Conservation (phyloP, 2,329 filamentous ascomycete genomes). For the Talaromyces funiculosus region DNA sequence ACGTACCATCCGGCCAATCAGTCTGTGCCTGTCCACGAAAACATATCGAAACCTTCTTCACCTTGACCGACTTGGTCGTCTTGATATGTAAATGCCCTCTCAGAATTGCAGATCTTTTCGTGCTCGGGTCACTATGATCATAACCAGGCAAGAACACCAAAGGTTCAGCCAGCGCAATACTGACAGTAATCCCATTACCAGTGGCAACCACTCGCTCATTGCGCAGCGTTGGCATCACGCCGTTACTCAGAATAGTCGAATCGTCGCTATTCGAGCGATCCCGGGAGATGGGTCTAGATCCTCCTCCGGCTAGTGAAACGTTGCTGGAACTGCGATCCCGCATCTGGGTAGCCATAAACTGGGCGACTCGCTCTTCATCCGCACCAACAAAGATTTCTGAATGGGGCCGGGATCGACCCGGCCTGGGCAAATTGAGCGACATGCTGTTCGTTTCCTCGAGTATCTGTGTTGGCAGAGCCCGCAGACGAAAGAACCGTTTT, state of each 20-base stretch:
- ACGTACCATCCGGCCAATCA: slow-evolving; percentile 82
- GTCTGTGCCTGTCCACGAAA: slow-evolving; percentile 81
- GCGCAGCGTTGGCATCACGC: slow-evolving; percentile 31
- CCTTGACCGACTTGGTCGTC: slow-evolving; percentile 82
- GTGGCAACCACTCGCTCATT: slow-evolving; percentile 46
- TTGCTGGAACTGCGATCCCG: slow-evolving; percentile 11
- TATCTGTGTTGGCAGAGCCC: slow-evolving; percentile 24
- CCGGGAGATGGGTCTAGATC: slow-evolving; percentile 17
- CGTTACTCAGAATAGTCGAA: slow-evolving; percentile 21
- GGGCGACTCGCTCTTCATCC: slow-evolving; percentile 29
- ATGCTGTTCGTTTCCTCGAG: slow-evolving; percentile 10
- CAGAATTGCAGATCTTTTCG: slow-evolving; percentile 71
- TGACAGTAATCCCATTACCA: slow-evolving; percentile 45
- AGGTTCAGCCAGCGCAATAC: slow-evolving; percentile 44
- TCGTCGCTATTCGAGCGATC: slow-evolving; percentile 19
- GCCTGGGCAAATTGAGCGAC: slow-evolving; percentile 23
- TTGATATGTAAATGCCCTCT: slow-evolving; percentile 76
- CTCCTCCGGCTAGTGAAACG: not conserved
- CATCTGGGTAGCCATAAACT: slow-evolving; percentile 14
- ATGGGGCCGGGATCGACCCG: slow-evolving; percentile 26
- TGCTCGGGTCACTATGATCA: slow-evolving; percentile 47
- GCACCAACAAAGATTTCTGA: slow-evolving; percentile 33
- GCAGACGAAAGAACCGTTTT: slow-evolving; percentile 42
- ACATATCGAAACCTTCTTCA: slow-evolving; percentile 83
- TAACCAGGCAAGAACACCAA: slow-evolving; percentile 46